Evolutionary conservation across 176 grass and related monocot species (phyloP).

Genomic region (Oropetium thomaeum): DNA sequence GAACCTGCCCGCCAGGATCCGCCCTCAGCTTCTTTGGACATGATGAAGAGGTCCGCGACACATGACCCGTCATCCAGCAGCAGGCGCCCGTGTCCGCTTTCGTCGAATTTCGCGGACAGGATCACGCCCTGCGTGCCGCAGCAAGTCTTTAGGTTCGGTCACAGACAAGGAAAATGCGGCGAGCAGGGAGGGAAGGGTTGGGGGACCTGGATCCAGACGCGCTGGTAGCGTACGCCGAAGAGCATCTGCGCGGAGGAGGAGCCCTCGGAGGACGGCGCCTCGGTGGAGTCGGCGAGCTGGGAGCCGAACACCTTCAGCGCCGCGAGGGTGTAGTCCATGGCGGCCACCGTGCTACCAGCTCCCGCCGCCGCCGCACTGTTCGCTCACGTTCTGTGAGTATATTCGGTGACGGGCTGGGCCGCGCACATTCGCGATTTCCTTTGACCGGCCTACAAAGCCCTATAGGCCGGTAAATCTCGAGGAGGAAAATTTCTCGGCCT

Average conservation of each 20-base stretch:
- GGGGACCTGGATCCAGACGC: conserved; percentile 83
- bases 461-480: too few species aligned
- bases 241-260: conserved; percentile 43
- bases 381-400: too few species aligned
- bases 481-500: too few species aligned
- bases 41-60: conserved; percentile 46
- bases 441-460: too few species aligned
- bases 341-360: background rate
- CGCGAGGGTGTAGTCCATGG: conserved; percentile 78
- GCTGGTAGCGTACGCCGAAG: conserved; percentile 78
- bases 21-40: conserved; percentile 24
- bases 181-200: background rate
- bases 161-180: background rate
- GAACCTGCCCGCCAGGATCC: conserved; percentile 39
- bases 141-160: conserved; percentile 32
- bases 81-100: conserved; percentile 29
- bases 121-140: conserved; percentile 62
- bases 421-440: too few species aligned
- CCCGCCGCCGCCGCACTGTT: background rate
- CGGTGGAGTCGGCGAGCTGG: conserved; percentile 40
- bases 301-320: conserved; percentile 77
- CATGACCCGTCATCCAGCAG: conserved; percentile 74
- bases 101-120: conserved; percentile 28
- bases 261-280: conserved; percentile 29
- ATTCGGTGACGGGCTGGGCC: background rate